phyloP scores from a whole-genome alignment of 768 basidiomycete species.

The Russula sp. region DNA sequence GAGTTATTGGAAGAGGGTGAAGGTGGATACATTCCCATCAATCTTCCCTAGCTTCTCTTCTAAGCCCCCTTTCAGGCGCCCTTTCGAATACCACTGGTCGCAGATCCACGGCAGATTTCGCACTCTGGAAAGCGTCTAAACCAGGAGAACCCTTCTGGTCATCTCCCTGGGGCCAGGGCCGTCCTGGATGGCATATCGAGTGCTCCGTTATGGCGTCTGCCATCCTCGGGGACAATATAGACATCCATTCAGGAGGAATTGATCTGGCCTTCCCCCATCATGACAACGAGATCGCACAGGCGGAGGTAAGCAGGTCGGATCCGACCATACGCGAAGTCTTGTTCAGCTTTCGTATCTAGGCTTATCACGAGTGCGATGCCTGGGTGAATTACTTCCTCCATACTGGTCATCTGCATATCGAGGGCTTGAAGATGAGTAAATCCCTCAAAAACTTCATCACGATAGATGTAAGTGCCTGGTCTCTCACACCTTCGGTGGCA shows the following conservation, averaged over 20 bases:
- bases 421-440: slow-evolving; percentile 99
- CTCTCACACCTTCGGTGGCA: slow-evolving; percentile 7
- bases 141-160: slow-evolving; percentile 96
- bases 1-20: slow-evolving; percentile 88
- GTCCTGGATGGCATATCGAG: slow-evolving; percentile 99
- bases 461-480: slow-evolving; percentile 57
- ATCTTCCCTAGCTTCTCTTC: background rate
- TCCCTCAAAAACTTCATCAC: slow-evolving; percentile 99
- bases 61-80: slow-evolving; percentile 37
- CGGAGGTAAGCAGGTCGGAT: slow-evolving; percentile 52
- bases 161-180: slow-evolving; percentile 92
- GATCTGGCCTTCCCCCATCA: slow-evolving; percentile 99
- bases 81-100: slow-evolving; percentile 52
- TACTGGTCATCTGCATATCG: slow-evolving; percentile 96
- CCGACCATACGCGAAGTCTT: background rate
- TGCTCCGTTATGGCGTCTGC: slow-evolving; percentile 98
- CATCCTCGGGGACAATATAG: slow-evolving; percentile 84
- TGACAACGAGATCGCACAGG: slow-evolving; percentile 97
- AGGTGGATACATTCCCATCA: slow-evolving; percentile 39
- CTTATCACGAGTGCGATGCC: slow-evolving; percentile 81
- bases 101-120: slow-evolving; percentile 87
- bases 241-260: slow-evolving; percentile 95
- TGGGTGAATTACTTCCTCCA: slow-evolving; percentile 99
- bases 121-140: slow-evolving; percentile 96
- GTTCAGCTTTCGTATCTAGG: slow-evolving; percentile 40